A percentile compares a stretch with the other conserved stretches of the same genome.
These are phyloP conservation scores for Handroanthus guayacan DNA, from an alignment of 257 asterid species.

Conservation along the genomic window DNA sequence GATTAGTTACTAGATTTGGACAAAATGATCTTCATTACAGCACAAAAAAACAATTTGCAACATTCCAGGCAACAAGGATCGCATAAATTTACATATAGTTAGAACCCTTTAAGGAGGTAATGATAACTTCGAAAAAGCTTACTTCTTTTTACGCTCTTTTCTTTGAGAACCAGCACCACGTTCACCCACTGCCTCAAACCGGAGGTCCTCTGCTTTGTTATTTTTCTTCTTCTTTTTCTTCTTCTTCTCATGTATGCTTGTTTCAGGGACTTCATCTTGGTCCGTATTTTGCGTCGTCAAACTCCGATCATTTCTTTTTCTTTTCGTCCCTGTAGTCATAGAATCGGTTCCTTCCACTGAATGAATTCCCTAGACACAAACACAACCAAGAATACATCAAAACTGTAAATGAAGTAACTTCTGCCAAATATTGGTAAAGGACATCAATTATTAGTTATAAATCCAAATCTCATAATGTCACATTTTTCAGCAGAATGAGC, in stretches of 20 bases:
- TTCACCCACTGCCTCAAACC: slow-evolving; percentile 59
- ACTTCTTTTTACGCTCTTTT: slow-evolving; percentile 90
- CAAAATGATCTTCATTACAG: not conserved
- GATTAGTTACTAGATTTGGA: not conserved
- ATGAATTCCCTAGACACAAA: slow-evolving; percentile 46
- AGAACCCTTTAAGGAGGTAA: slow-evolving; percentile 7
- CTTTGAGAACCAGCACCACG: slow-evolving; percentile 59
- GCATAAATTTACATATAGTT: not conserved
- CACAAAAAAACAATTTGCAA: not conserved
- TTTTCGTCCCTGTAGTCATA: slow-evolving; percentile 41
- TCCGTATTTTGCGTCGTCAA: slow-evolving; percentile 33
- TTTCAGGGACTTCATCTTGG: slow-evolving; percentile 36
- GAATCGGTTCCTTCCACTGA: slow-evolving; percentile 46
- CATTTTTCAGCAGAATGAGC: not conserved
- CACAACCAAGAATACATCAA: slow-evolving; percentile 11
- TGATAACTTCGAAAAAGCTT: slow-evolving; percentile 37
- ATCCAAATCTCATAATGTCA: not conserved
- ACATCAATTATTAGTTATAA: not conserved
- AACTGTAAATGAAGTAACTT: not conserved
- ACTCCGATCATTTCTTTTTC: slow-evolving; percentile 52
- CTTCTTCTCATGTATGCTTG: slow-evolving; percentile 49
- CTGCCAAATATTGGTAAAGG: not conserved
- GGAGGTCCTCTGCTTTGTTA: slow-evolving; percentile 72
- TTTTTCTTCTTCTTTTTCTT: slow-evolving; percentile 66
- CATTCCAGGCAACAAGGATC: not conserved